Percentiles rank a stretch among this genome's conserved stretches.
phyloP scores from a whole-genome alignment of 2,329 filamentous ascomycete genomes.

The Fusarium sp. region DNA sequence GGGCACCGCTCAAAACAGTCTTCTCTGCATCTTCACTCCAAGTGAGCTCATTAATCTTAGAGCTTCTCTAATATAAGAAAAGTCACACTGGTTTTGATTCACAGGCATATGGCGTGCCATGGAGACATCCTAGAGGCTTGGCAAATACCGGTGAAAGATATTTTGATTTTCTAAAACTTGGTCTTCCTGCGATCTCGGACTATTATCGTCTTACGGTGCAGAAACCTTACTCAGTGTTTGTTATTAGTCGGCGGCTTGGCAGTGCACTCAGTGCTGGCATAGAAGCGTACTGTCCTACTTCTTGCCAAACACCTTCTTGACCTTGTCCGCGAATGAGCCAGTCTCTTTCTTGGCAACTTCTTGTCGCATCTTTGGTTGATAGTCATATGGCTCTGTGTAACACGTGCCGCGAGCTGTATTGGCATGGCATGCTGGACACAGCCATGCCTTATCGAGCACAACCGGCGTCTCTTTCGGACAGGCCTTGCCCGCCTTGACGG shows the following conservation, averaged over 20 bases:
- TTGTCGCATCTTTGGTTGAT: not conserved
- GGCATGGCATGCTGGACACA: not conserved
- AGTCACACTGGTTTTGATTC: not conserved
- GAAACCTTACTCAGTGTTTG: not conserved
- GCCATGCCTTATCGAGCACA: not conserved
- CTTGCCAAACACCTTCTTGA: not conserved
- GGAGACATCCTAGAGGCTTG: too few species aligned
- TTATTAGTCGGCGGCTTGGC: not conserved
- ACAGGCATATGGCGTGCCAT: not conserved
- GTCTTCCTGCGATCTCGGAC: not conserved
- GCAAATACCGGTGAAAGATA: not conserved
- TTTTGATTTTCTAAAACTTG: accelerated
- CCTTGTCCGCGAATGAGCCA: not conserved
- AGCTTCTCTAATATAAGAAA: not conserved
- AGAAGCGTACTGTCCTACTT: not conserved
- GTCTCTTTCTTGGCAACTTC: not conserved
- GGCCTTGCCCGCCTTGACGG: too few species aligned
- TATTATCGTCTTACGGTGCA: too few species aligned
- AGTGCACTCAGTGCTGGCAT: not conserved
- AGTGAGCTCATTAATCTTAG: too few species aligned
- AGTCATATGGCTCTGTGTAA: not conserved
- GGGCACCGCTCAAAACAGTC: too few species aligned
- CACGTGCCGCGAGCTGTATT: not conserved
- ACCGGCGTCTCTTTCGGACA: not conserved
- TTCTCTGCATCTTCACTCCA: not conserved